Base-by-base conservation (phyloP, 1,284 basidiomycete species). In the Chalciporus sp. region DNA sequence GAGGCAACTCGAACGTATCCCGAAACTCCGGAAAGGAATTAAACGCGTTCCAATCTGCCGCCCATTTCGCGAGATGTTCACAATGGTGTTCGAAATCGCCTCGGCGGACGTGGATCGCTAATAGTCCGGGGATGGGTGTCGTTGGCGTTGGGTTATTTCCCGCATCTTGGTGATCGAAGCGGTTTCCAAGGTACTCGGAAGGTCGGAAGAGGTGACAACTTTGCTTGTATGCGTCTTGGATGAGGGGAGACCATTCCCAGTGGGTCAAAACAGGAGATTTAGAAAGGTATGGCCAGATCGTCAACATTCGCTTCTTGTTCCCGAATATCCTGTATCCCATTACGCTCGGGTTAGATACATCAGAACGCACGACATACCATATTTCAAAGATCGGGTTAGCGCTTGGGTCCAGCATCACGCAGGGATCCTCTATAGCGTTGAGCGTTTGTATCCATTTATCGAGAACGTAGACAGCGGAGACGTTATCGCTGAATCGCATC, bases 31-130 rank as follows among this genome's bases (percentile, higher is more conserved):
- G 73, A 57, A 78, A 73, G 56, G 68, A 72, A 71, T 67, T 74
- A 67, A 76, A 78, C 7, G 74, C 76, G 27, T 73, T 67, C 68
- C 71, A 80, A 16, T 66, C 64, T 4, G 77, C 66, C 2, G 57
- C 60, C 71, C 75, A 81, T 28, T 69, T 59, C 0, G 72, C 73
- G 26, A 86, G 75, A 52, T 73, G 64, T 1, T 57, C 40, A 56
- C 85, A 86, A 58, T 85, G 83, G 2, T 71, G 61, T 41, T 73
- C 53, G 62, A 79, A 88, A 64, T 86, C 85, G 4, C 85, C 85
- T 20, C 84, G 71, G 1, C 85, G 81, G 27, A 86, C 62, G 57
- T 87, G 85, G 4, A 88, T 64, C 1, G 77, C 84, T 10, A 87
- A 67, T 1, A 84, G 68, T 17, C 77, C 78, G 0, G 69, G 64